A percentile compares a stretch with the other conserved stretches of the same genome.
Conservation (phyloP, 208 protist genomes). For the Phytomonas sp. region DNA sequence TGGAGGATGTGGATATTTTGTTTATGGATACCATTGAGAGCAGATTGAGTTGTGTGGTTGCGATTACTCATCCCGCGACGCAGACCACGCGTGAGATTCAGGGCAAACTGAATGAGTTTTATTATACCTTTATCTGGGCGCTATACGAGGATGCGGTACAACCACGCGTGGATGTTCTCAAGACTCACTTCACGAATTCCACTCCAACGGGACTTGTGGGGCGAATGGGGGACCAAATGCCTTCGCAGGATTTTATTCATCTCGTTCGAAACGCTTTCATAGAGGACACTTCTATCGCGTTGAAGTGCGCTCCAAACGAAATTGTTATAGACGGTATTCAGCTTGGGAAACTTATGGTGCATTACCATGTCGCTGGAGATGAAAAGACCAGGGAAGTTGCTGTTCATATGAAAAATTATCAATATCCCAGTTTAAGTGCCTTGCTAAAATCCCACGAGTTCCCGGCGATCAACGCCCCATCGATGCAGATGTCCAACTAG, state of each 20-base stretch:
- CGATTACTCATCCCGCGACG: constrained; percentile 13
- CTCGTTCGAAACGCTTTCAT: constrained; percentile 23
- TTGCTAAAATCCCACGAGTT: neutral
- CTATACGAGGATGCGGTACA: constrained; percentile 17
- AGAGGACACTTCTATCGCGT: constrained; percentile 28
- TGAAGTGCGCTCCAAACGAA: constrained; percentile 17
- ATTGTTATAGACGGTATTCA: constrained; percentile 24
- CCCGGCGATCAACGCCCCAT: neutral
- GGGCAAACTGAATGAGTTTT: constrained; percentile 19
- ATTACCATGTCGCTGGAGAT: constrained; percentile 22
- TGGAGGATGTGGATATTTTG: constrained; percentile 19
- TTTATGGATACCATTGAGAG: constrained; percentile 11
- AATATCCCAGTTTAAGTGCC: neutral
- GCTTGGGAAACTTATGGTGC: constrained; percentile 32
- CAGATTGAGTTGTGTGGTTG: constrained; percentile 11
- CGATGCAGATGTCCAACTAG: neutral
- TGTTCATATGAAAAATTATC: neutral
- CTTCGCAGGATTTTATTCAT: neutral
- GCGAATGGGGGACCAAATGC: neutral
- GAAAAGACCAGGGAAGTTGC: neutral
- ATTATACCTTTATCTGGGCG: constrained; percentile 19
- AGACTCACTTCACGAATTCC: neutral
- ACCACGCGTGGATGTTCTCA: neutral
- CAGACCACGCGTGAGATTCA: constrained; percentile 5
- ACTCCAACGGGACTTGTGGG: neutral